Base-by-base conservation (phyloP, 129 eudicot genomes). In the Flaveria bidentis region DNA sequence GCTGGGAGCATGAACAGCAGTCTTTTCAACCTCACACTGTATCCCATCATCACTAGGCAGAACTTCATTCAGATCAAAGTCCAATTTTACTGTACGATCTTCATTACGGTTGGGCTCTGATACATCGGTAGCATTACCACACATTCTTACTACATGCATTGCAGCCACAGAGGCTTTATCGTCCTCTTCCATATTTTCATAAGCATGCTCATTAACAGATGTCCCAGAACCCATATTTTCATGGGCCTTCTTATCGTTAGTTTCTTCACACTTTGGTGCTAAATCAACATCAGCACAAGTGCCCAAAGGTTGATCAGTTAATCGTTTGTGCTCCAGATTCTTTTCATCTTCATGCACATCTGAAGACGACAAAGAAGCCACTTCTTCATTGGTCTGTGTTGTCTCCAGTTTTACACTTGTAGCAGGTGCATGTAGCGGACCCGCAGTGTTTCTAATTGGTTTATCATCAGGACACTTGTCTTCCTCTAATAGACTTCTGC, bases 61-160 rank as follows among this genome's bases (percentile, higher is more conserved):
- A 62, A 96, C 96, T 85, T 94, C 97, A 80, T 94, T 94, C 60
- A 94, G 72, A 82, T 94, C 98, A 78, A 94, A 94, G 66, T 85
- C 89, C 69, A 91, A 75, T 83, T 82, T 91, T 39, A 81, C 85
- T 8, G 50, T 53, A 26, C 23, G 76, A 11, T 73, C 82, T 26
- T 58, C 89, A 18, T 47, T 20, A 10, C 55, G 41, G 22, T 78
- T 85, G 58, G 74, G 76, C 72, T 74, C 81, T 47, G 56, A 67
- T 42, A 49, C 76, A 55, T 50, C 84, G 10, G 60, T 62, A 22
- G 76, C 68, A 45, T 73, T 83, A 46, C 6, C 78, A 73, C 28
- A 55, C 63, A 64, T 15, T 22, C 45, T 77, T 18, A n/a, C 60
- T 47, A 78, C 91, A 72, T 72, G 74, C n/a, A 42, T 65, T 18